Percentiles rank a stretch among this genome's conserved stretches.
phyloP scores from a whole-genome alignment of 768 basidiomycete genomes.

The Candolleomyces eurysporus region DNA sequence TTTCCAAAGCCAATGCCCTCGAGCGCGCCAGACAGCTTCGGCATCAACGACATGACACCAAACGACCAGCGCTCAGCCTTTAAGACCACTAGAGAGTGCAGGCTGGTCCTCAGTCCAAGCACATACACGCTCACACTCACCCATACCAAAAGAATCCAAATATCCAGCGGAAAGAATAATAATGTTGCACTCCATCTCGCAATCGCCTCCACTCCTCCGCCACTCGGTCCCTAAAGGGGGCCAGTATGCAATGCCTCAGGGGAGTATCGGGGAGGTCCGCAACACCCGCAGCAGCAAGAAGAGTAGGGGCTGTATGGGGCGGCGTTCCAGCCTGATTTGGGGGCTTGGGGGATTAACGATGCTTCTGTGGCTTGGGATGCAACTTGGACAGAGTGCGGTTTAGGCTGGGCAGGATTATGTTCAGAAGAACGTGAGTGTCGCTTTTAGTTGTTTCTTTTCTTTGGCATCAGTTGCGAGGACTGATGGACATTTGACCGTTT shows the following conservation, averaged over 20 bases:
- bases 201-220: too few species aligned
- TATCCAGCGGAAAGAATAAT: too few species aligned
- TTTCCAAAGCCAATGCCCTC: too few species aligned
- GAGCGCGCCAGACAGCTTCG: too few species aligned
- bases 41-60: too few species aligned
- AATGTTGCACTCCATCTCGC: too few species aligned
- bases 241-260: conserved; percentile 12
- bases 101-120: too few species aligned
- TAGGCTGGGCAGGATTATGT: conserved; percentile 95
- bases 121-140: too few species aligned
- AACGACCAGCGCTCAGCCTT: too few species aligned
- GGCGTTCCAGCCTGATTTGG: conserved; percentile 43
- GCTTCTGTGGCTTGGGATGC: conserved; percentile 94
- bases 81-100: too few species aligned
- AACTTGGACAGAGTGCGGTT: conserved; percentile 88
- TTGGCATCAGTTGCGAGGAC: conserved; percentile 1
- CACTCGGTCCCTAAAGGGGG: too few species aligned
- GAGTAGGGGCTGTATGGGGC: neutral
- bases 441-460: conserved; percentile 7
- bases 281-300: conserved; percentile 22
- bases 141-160: too few species aligned
- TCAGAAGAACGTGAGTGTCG: conserved; percentile 79
- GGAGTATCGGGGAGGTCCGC: conserved; percentile 25
- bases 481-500: neutral
- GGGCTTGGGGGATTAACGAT: conserved; percentile 85